Evolutionary conservation across 73 alveolate species (phyloP).

Genomic region (Paramecium pentaurelia): DNA sequence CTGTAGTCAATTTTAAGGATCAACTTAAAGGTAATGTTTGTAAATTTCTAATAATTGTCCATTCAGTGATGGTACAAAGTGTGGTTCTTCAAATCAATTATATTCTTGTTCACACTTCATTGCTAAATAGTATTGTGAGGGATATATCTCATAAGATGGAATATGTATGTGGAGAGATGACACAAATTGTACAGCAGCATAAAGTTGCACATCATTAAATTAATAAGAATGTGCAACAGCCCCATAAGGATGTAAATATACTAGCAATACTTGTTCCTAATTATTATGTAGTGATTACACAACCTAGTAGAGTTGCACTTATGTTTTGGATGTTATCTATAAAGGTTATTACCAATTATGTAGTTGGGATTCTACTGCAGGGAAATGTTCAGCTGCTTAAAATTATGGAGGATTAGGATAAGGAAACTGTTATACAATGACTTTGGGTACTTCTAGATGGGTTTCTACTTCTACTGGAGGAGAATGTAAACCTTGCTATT

Average conservation of each 20-base stretch:
- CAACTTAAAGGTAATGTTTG: background rate
- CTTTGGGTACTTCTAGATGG: background rate
- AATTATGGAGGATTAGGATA: background rate
- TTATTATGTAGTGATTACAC: background rate
- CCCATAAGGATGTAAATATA: background rate
- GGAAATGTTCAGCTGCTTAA: background rate
- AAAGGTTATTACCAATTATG: background rate
- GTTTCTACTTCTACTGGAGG: background rate
- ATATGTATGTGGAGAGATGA: background rate
- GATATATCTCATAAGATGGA: background rate
- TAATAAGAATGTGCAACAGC: background rate
- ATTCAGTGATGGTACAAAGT: background rate
- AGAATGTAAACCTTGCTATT: background rate
- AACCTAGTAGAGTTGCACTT: background rate
- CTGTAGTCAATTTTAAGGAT: background rate
- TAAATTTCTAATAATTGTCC: background rate
- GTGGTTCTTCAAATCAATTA: background rate
- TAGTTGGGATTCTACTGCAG: background rate
- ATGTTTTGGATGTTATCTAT: background rate
- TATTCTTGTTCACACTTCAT: background rate
- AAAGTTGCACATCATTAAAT: background rate
- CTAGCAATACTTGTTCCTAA: background rate
- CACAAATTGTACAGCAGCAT: background rate
- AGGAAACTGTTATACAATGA: background rate
- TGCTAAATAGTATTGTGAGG: background rate